Base-by-base conservation (phyloP, 768 basidiomycete genomes). In the Collybia nuda region DNA sequence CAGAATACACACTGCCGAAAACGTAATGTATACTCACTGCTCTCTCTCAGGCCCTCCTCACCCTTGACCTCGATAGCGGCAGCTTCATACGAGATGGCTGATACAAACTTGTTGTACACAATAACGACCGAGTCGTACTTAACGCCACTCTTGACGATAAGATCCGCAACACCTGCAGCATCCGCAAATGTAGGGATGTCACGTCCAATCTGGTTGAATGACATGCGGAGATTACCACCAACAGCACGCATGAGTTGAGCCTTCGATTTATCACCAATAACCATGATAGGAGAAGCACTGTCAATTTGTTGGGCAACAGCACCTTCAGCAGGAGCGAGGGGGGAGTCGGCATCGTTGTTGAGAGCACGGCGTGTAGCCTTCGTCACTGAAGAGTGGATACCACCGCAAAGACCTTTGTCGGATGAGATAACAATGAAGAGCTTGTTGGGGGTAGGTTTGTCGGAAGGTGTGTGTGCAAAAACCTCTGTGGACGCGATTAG, bases 341-440 rank as follows among this genome's bases (percentile, higher is more conserved):
- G 78, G 0, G 78, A 76, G 45, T 78, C 78, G 26, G 71, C 67
- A 39, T 75, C 72, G 61, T 82, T 79, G 24, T 67, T 71, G 49
- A 95, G 63, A 24, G 81, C 87, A 50, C 80, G 82, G 59, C 91
- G 90, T 44, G 93, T 90, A 49, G 85, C 83, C 73, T 98, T 97
- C 59, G 88, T 80, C 65, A 98, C 91, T 47, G 93, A 93, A 37
- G 96, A 98, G 78, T 98, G 96, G 63, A 99, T 96, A 80, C 97
- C 96, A 74, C 97, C 96, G 66, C 96, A 99, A 51, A 99, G 91
- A 74, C 97, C 96, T 75, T 95, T 94, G 85, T 98, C 96, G 48
- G 96, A 98, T 40, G 96, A 97, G 64, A 97, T 72, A 67, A 95
- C 92, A 58, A 98, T 68, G 77, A 96, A 94, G 58, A 98, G 92